Percentiles rank a stretch among this genome's conserved stretches.
Conservation (phyloP, 495 filamentous ascomycete genomes). For the Cercophora scortea region DNA sequence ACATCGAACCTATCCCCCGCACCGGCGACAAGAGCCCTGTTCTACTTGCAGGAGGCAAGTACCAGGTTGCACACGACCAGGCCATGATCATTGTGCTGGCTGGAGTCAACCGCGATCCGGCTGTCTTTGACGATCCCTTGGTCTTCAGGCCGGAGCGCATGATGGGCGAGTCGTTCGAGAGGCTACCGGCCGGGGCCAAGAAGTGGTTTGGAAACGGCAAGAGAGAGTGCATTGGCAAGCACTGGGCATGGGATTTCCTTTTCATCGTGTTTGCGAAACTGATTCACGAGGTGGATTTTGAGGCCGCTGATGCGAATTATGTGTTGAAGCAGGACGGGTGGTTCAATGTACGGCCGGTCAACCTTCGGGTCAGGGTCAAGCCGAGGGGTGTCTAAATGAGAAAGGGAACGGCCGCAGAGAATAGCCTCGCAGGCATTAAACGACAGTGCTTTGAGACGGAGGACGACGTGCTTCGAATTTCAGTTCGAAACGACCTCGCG, state of each 20-base stretch:
- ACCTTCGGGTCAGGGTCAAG: constrained; percentile 33
- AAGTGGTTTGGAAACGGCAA: constrained; percentile 66
- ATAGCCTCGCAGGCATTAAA: no score
- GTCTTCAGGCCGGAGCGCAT: constrained; percentile 62
- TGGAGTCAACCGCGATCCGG: constrained; percentile 59
- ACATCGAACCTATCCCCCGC: constrained; percentile 47
- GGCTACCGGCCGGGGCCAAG: constrained; percentile 51
- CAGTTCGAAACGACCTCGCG: no score
- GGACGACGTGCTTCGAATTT: no score
- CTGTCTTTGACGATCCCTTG: constrained; percentile 54
- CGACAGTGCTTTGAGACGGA: no score
- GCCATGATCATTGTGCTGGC: constrained; percentile 52
- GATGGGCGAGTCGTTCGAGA: constrained; percentile 54
- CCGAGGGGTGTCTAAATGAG: constrained; percentile 18
- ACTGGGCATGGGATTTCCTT: constrained; percentile 61
- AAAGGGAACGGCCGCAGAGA: no score
- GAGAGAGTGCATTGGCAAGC: constrained; percentile 57
- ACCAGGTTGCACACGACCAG: constrained; percentile 53
- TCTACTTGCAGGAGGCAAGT: constrained; percentile 53
- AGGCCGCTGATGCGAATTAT: constrained; percentile 48
- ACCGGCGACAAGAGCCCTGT: constrained; percentile 36
- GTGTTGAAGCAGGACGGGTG: constrained; percentile 43
- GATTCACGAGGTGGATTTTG: constrained; percentile 56
- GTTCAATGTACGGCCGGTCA: constrained; percentile 37
- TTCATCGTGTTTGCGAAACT: constrained; percentile 47